These are phyloP conservation scores for Colletotrichum lini DNA, from an alignment of 2,329 filamentous ascomycete species.

Conservation along the genomic window DNA sequence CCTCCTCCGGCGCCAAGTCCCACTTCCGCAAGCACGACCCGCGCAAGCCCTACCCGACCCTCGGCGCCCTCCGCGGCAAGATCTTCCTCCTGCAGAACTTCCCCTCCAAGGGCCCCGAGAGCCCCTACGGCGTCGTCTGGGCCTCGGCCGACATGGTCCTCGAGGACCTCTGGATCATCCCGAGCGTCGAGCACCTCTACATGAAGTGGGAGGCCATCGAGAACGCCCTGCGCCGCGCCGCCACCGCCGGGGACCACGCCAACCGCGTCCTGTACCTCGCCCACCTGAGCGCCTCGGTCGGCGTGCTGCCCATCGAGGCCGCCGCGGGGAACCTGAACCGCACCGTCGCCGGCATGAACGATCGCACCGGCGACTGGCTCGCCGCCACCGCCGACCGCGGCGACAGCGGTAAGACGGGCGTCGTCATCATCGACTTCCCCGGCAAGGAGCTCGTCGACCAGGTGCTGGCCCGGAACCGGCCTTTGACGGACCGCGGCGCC, in stretches of 20 bases:
- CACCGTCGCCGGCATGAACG: conserved; percentile 63
- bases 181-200: conserved; percentile 58
- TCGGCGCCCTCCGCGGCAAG: conserved; percentile 62
- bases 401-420: conserved; percentile 53
- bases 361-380: conserved; percentile 63
- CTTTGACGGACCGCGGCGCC: conserved; percentile 41
- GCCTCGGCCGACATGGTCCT: conserved; percentile 60
- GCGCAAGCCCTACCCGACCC: conserved; percentile 55
- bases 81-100: conserved; percentile 66
- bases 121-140: conserved; percentile 62
- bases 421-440: conserved; percentile 66
- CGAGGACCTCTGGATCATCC: conserved; percentile 64
- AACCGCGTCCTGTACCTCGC: conserved; percentile 60
- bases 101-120: conserved; percentile 44
- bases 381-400: conserved; percentile 36
- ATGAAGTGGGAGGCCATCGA: conserved; percentile 63
- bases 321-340: conserved; percentile 62
- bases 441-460: conserved; percentile 59
- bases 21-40: conserved; percentile 55
- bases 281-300: conserved; percentile 63
- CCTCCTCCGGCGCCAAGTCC: conserved; percentile 51
- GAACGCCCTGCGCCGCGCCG: conserved; percentile 56
- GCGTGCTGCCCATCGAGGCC: conserved; percentile 64
- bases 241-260: conserved; percentile 48
- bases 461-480: conserved; percentile 58